Percentiles rank a stretch among this genome's conserved stretches.
Conservation (phyloP, 2,329 filamentous ascomycete species). For the Fusarium sp. region DNA sequence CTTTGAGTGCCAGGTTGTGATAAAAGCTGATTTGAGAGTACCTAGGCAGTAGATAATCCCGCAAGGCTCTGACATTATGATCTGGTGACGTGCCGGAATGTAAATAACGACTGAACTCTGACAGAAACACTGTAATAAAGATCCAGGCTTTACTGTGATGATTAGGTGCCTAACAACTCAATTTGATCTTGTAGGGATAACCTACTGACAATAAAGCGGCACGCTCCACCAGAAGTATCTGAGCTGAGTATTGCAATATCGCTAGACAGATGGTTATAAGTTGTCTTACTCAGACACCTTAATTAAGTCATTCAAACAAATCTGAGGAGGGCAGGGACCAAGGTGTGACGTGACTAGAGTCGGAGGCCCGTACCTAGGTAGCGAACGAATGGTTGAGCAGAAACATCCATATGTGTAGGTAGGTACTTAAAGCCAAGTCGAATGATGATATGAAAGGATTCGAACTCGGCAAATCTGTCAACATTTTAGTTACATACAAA, state of each 20-base stretch:
- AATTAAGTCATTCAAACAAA: conserved; percentile 15
- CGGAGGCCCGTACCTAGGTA: neutral
- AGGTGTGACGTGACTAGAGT: conserved; percentile 17
- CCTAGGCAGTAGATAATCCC: too few relatives aligned
- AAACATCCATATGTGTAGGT: too few relatives aligned
- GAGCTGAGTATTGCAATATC: conserved; percentile 13
- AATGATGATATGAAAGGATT: neutral
- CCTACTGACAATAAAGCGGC: neutral
- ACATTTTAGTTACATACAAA: neutral
- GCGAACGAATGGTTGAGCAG: neutral
- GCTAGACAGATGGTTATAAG: conserved; percentile 21
- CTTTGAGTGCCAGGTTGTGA: too few relatives aligned
- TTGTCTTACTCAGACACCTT: conserved; percentile 19
- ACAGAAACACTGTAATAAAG: neutral
- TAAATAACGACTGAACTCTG: neutral
- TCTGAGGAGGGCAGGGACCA: conserved; percentile 19
- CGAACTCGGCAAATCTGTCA: neutral
- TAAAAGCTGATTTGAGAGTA: too few relatives aligned
- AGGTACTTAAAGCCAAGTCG: conserved; percentile 6
- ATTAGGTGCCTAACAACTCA: neutral
- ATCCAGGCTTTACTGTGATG: neutral
- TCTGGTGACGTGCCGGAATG: neutral
- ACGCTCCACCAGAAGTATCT: neutral
- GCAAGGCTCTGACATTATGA: neutral
- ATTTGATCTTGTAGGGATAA: conserved; percentile 15